Evolutionary conservation across 352 stramenopile genomes (phyloP), one percentile per base, ranked within the genome.

Genomic region (Phytopythium aichiense): DNA sequence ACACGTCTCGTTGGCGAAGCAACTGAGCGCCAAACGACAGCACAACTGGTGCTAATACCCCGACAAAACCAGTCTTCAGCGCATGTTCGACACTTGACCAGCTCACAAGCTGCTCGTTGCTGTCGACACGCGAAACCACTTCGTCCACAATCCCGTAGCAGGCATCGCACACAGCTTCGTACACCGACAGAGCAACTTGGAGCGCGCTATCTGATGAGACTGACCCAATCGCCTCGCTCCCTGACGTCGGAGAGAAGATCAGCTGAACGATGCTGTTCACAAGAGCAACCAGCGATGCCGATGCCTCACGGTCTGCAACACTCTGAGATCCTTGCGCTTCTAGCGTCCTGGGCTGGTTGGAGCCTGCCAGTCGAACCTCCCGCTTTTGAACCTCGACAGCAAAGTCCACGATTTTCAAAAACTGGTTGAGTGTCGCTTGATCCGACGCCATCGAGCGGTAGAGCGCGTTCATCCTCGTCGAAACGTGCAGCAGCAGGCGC

Each of bases 181-280:
- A 76, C 7, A 78, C 59, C 15, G 43, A 25, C 56, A 73, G 4
- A 7, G 67, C 64, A 28, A 76, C 37, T 45, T 69, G 51, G 52
- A 74, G 40, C 18, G 58, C 51, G 35, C 45, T 64, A 20, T 42
- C 35, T 22, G 42, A 49, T 4, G 48, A 22, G 23, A 30, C 9
- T 15, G 48, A 54, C 15, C 33, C 48, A 9, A 38, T 54, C 18
- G 4, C 35, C 2, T 43, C 35, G 20, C 18, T 64, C 58, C 9
- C 49, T 18, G 35, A 56, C 18, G 9, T 49, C 52, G 31, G 77
- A 54, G 38, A n/a, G 38, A 85, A 82, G 9, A 68, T 54, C 6
- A 63, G 62, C 56, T 85, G 76, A 0, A 69, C 70, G 13, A 85
- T 73, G n/a, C 68, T 75, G 57, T 85, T 85, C 35, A 83, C 61